Conservation (phyloP, 768 basidiomycete species). For the Leccinum ochraceum region DNA sequence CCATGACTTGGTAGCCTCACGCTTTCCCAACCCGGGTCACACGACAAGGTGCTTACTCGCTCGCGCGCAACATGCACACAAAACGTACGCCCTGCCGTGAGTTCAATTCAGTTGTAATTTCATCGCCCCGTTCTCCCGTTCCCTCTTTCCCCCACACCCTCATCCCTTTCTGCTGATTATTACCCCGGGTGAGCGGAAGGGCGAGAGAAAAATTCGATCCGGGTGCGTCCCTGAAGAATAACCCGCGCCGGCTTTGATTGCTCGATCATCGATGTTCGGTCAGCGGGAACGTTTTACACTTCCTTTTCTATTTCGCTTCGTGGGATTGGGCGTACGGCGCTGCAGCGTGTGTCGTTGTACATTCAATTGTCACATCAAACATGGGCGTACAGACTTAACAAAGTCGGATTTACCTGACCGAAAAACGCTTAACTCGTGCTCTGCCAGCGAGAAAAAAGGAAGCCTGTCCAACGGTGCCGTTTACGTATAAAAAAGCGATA, state of each 20-base stretch:
- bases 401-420: neutral
- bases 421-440: neutral
- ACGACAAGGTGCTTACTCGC: neutral
- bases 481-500: neutral
- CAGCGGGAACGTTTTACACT: neutral
- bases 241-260: neutral
- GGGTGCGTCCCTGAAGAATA: neutral
- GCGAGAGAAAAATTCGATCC: neutral
- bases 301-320: neutral
- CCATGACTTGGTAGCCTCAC: neutral
- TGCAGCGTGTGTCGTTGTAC: neutral
- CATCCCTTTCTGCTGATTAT: neutral
- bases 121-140: neutral
- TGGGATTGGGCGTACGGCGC: neutral
- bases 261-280: neutral
- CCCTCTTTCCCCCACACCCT: neutral
- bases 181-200: neutral
- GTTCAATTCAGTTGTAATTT: neutral
- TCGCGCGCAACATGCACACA: neutral
- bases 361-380: neutral
- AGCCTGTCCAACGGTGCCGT: neutral
- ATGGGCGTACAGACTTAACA: neutral
- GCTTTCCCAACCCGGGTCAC: neutral
- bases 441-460: neutral
- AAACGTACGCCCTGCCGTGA: neutral